A percentile compares a stretch with the other conserved stretches of the same genome.
Conservation (phyloP, 768 basidiomycete species). For the Tricholoma hemisulphureum region DNA sequence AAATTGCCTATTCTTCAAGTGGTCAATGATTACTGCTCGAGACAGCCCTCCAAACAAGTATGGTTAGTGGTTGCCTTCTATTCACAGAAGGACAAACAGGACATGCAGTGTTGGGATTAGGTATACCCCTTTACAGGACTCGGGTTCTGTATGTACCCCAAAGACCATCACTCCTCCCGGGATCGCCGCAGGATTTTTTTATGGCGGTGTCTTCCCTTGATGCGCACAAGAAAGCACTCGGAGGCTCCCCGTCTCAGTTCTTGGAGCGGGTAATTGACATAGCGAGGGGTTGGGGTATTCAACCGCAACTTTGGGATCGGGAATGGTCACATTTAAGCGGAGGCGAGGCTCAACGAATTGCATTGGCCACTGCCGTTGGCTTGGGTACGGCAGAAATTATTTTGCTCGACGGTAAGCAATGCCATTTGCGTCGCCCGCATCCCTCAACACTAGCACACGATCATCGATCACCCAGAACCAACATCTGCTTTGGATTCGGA, state of each 20-base stretch:
- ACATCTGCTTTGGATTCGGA: slow-evolving; percentile 83
- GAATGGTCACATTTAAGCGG: slow-evolving; percentile 81
- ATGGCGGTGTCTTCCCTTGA: slow-evolving; percentile 51
- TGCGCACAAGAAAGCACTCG: slow-evolving; percentile 36
- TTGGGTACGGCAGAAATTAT: slow-evolving; percentile 75
- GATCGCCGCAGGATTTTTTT: slow-evolving; percentile 75
- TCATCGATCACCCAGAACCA: slow-evolving; percentile 68
- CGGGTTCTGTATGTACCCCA: slow-evolving; percentile 86
- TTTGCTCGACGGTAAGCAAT: slow-evolving; percentile 68
- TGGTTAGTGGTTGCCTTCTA: background rate
- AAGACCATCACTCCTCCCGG: slow-evolving; percentile 81
- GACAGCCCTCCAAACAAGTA: background rate
- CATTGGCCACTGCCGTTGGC: slow-evolving; percentile 71
- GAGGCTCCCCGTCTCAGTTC: slow-evolving; percentile 16
- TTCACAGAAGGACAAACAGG: background rate
- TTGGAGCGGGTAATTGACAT: slow-evolving; percentile 48
- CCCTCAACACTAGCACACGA: background rate
- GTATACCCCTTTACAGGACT: slow-evolving; percentile 75
- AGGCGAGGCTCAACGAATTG: slow-evolving; percentile 84
- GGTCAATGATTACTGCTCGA: background rate
- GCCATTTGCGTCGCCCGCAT: background rate
- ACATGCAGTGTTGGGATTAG: slow-evolving; percentile 33
- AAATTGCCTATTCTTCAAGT: background rate
- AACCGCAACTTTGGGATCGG: slow-evolving; percentile 69
- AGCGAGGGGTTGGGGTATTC: slow-evolving; percentile 64